phyloP scores from a whole-genome alignment of 371 early-diverging fungal genomes.

The Mortierella sp. region DNA sequence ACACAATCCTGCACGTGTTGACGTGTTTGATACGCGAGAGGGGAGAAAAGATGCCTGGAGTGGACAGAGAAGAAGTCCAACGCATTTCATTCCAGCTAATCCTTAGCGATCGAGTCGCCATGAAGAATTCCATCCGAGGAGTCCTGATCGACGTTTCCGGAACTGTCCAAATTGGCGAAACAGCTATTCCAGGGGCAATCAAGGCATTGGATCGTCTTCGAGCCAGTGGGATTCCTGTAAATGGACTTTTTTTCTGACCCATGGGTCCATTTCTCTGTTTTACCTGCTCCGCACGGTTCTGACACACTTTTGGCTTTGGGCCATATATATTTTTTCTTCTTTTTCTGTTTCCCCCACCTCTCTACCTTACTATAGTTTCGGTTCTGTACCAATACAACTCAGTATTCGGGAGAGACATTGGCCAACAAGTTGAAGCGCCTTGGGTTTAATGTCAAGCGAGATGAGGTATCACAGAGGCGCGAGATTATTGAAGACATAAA shows the following conservation, averaged over 20 bases:
- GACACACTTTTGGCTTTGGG: not conserved
- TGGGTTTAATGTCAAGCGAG: conserved; percentile 73
- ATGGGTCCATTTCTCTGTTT: not conserved
- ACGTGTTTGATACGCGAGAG: no score
- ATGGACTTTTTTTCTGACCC: not conserved
- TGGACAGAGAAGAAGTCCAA: no score
- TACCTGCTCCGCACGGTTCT: not conserved
- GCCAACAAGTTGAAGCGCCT: conserved; percentile 63
- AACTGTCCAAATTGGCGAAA: conserved; percentile 80
- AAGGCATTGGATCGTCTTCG: conserved; percentile 73
- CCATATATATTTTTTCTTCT: not conserved
- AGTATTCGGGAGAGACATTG: conserved; percentile 67
- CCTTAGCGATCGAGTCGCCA: conserved; percentile 15
- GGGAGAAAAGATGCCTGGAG: no score
- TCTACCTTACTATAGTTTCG: conserved; percentile 56
- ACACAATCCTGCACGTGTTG: no score
- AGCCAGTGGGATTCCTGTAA: conserved; percentile 64
- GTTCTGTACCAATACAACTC: conserved; percentile 89
- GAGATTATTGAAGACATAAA: not conserved
- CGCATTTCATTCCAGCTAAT: not conserved
- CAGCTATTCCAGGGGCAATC: conserved; percentile 75
- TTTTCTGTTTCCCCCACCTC: not conserved
- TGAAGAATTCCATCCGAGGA: conserved; percentile 55
- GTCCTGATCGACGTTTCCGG: conserved; percentile 85
- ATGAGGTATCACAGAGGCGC: conserved; percentile 59